Base-by-base conservation (phyloP, 768 basidiomycete species). In the Auricularia sp. region DNA sequence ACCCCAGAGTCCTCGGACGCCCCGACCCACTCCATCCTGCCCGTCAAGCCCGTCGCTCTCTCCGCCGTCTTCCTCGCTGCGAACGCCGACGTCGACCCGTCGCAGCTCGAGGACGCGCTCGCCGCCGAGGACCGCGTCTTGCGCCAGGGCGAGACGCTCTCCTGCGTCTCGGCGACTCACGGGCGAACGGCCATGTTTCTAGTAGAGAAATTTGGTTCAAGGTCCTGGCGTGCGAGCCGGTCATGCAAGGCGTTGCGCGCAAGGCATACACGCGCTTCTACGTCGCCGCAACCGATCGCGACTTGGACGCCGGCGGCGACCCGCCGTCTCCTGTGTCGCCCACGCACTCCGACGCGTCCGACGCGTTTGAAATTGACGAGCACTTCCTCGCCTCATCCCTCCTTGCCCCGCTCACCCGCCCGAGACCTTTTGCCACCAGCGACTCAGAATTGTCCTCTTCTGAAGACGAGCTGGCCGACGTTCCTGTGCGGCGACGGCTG, bases 351-450 rank as follows among this genome's bases (percentile, higher is more conserved):
- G 4, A 29, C 56, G 24, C 56, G 34, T 29, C 29, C 14, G 56
- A 59, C 56, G 56, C 24, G 56, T 35, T 59, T 29, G 56, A 59
- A 29, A 59, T 59, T 24, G 56, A 59, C 34, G 56, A 59, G 29
- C 34, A 33, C 56, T 59, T 59, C 34, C 56, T 59, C 29, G 56
- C 56, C 4, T 29, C 56, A 5, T 59, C 56, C 5, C 34, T 59
- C 34, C 24, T 35, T 14, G 21, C 34, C 4, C 56, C 56, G 21
- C 56, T 59, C 34, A 35, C 24, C 14, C 56, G 56, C 6, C 56
- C 56, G 24, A n/a, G 13, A 13, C 21, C 24, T 29, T 59, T 29
- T 18, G 56, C 56, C 18, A 14, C 24, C 8, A 59, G 56, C 29
- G 21, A 24, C 11, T 59, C 56, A 18, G 24, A 14, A 18, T 7